phyloP scores from a whole-genome alignment of 768 basidiomycete species.

The Pleurotus platypus region DNA sequence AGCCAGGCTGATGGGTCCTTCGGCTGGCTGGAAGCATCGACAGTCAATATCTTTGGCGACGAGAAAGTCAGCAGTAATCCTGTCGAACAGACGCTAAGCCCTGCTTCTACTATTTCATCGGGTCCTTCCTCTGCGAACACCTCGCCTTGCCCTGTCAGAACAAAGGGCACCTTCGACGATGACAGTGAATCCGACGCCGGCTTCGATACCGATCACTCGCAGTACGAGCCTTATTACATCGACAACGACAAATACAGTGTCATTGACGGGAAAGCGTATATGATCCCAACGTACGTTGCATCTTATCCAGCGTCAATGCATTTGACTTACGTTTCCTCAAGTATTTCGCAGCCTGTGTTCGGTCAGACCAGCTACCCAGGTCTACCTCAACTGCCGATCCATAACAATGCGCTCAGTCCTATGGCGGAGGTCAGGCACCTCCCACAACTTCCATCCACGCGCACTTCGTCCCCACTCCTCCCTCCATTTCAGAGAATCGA shows the following conservation, averaged over 20 bases:
- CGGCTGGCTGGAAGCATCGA: background rate
- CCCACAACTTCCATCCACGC: constrained; percentile 3
- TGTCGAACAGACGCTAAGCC: background rate
- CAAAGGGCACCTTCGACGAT: background rate
- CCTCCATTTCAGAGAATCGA: background rate
- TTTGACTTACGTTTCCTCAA: background rate
- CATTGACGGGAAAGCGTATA: background rate
- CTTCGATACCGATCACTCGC: background rate
- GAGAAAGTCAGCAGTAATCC: background rate
- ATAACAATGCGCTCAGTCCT: background rate
- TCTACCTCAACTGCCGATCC: background rate
- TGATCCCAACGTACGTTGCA: background rate
- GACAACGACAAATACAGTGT: constrained; percentile 1
- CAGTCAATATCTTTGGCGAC: background rate
- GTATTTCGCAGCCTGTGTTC: background rate
- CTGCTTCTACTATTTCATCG: constrained; percentile 4
- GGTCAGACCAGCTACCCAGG: background rate
- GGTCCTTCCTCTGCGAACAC: constrained; percentile 2
- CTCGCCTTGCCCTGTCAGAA: background rate
- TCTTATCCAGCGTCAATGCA: background rate
- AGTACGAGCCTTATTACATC: background rate
- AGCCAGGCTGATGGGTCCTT: background rate
- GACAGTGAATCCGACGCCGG: background rate
- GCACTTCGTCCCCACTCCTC: background rate
- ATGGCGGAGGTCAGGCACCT: constrained; percentile 7